Evolutionary conservation across 2,329 filamentous ascomycete genomes (phyloP).

Genomic region (Cladosporium cucumerinum): DNA sequence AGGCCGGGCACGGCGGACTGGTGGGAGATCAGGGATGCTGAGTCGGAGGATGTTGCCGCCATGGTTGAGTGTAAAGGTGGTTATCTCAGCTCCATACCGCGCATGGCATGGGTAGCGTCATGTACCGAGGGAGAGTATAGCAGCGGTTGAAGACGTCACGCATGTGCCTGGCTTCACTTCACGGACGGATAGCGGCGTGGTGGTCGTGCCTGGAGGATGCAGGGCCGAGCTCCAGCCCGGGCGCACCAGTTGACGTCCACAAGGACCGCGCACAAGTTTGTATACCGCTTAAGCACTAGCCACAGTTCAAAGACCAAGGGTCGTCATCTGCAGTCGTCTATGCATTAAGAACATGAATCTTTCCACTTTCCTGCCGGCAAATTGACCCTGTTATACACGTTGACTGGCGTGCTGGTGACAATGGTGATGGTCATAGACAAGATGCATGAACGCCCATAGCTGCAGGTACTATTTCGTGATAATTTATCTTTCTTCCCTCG

Average conservation of each 20-base stretch:
- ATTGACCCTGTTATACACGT: no score
- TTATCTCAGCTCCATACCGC: slow-evolving; percentile 18
- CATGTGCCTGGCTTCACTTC: neutral
- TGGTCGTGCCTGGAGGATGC: neutral
- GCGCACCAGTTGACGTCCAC: no score
- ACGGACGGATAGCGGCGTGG: neutral
- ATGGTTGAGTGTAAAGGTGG: slow-evolving; percentile 24
- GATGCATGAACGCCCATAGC: no score
- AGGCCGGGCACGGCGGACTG: slow-evolving; percentile 27
- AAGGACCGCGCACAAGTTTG: neutral
- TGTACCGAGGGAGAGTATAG: neutral
- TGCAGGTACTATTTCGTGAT: no score
- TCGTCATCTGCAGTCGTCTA: no score
- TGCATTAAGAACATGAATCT: no score
- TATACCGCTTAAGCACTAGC: neutral
- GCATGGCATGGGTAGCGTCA: neutral
- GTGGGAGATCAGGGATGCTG: slow-evolving; percentile 41
- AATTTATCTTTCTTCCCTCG: no score
- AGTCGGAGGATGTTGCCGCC: slow-evolving; percentile 38
- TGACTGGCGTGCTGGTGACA: no score
- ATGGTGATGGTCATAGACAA: no score
- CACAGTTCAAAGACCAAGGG: no score
- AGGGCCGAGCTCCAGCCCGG: neutral
- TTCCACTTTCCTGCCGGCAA: no score
- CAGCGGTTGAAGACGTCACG: neutral